These are phyloP conservation scores for Aspergillus jensenii DNA, from an alignment of 2,329 filamentous ascomycete genomes.

Conservation along the genomic window DNA sequence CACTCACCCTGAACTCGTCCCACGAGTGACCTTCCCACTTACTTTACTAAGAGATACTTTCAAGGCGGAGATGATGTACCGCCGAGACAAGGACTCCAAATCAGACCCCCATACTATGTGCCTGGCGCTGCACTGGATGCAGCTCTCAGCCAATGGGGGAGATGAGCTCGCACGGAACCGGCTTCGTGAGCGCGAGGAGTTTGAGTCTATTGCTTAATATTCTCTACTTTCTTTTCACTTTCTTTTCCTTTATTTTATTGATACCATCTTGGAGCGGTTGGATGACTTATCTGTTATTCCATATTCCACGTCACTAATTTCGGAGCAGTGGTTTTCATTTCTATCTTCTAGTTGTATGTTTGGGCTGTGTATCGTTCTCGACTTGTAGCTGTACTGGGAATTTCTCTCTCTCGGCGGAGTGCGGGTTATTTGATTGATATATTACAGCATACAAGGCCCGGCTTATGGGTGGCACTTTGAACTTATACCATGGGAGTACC, in stretches of 20 bases:
- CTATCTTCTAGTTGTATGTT: neutral
- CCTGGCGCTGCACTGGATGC: slow-evolving; percentile 96
- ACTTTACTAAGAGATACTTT: slow-evolving; percentile 86
- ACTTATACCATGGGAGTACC: neutral
- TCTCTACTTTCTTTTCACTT: slow-evolving; percentile 13
- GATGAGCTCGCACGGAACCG: slow-evolving; percentile 82
- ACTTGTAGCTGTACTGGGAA: slow-evolving; percentile 6
- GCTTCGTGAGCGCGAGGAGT: slow-evolving; percentile 68
- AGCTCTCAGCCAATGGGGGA: slow-evolving; percentile 78
- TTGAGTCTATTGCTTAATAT: slow-evolving; percentile 56
- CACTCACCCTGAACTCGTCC: slow-evolving; percentile 81
- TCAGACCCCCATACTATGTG: slow-evolving; percentile 90
- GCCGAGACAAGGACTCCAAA: slow-evolving; percentile 60
- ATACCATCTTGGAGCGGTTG: slow-evolving; percentile 15
- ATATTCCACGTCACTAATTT: slow-evolving; percentile 10
- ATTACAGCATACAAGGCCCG: slow-evolving; percentile 20
- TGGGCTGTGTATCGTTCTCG: neutral
- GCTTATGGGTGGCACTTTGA: slow-evolving; percentile 4
- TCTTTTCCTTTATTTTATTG: slow-evolving; percentile 12
- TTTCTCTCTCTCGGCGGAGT: slow-evolving; percentile 5
- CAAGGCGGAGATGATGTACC: slow-evolving; percentile 78
- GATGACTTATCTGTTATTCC: neutral
- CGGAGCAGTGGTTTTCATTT: slow-evolving; percentile 10
- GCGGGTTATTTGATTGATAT: slow-evolving; percentile 8
- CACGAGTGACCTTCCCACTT: slow-evolving; percentile 76